Base-by-base conservation (phyloP, 108 stramenopile genomes). In the Seminavis robusta region DNA sequence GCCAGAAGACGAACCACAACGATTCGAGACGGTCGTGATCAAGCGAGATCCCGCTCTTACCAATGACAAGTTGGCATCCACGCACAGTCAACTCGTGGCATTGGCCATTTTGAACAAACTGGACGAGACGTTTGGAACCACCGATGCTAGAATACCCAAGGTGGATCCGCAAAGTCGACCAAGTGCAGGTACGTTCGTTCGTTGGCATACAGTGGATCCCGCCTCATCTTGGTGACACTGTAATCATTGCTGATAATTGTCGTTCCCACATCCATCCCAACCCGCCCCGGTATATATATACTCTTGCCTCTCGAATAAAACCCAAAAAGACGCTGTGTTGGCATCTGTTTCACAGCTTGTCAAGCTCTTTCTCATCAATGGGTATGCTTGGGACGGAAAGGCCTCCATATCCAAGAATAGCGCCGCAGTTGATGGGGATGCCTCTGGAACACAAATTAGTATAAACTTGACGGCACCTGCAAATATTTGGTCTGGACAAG, bases 401-500 rank as follows among this genome's bases (percentile, higher is more conserved):
- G 90, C 74, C 21, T 36, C 48, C 2, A 72, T 81, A 9, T 19
- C 47, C 5, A 49, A 57, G 9, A 33, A 54, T 15, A 56, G 52
- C 11, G 23, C 25, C 24, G 36, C 50, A 19, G 9, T 19, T 24
- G 34, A 17, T 9, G 52, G 52, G 37, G 2, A 52, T 7, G 13
- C 19, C 54, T n/a, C 24, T 1, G 33, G 34, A 21, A 16, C 23
- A 51, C 73, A 42, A 53, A 79, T 67, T 79, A 68, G 52, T 31
- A 67, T 92, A 20, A 57, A 58, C 0, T 61, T 87, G 26, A 74
- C 59, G 26, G 62, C 81, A 13, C 90, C 90, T 15, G 86, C 80
- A 4, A 92, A 73, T 32, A 43, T 92, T 19, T 92, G 90, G 90
- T 83, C 82, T 3, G 86, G 90, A 27, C 69, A 74, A 50, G 64